Percentiles rank a stretch among this genome's conserved stretches.
Conservation (phyloP, 2,329 filamentous ascomycete genomes). For the Pseudocercospora crystallina region DNA sequence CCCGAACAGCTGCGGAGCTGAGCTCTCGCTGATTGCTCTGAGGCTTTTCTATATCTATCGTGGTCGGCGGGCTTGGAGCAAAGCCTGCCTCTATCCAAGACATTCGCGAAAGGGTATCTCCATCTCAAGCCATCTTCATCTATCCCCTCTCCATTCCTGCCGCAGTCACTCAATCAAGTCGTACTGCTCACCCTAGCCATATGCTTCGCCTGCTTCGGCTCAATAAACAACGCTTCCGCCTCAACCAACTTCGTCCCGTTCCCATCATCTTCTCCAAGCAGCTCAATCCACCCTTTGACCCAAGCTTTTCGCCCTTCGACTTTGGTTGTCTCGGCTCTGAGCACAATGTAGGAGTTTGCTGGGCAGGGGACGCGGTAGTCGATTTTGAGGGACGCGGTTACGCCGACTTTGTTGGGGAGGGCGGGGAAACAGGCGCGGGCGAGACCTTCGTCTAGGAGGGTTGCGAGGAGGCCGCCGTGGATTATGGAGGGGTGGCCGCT, state of each 20-base stretch:
- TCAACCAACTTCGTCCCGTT: constrained; percentile 70
- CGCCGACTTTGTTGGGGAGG: constrained; percentile 77
- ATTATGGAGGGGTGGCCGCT: constrained; percentile 85
- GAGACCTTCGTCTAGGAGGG: constrained; percentile 85
- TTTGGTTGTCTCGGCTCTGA: constrained; percentile 76
- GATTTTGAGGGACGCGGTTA: constrained; percentile 81
- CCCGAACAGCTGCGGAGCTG: too few relatives aligned
- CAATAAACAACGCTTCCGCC: constrained; percentile 83
- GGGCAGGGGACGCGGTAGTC: constrained; percentile 81
- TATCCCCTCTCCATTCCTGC: too few relatives aligned
- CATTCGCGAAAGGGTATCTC: too few relatives aligned
- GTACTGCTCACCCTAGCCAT: constrained; percentile 36
- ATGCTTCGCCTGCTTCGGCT: constrained; percentile 74
- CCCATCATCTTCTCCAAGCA: constrained; percentile 58
- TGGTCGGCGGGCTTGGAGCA: too few relatives aligned
- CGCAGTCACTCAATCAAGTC: constrained; percentile 3
- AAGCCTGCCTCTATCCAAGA: too few relatives aligned
- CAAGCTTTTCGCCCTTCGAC: constrained; percentile 93
- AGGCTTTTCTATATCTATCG: too few relatives aligned
- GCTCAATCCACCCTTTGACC: constrained; percentile 85
- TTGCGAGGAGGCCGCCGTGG: constrained; percentile 89
- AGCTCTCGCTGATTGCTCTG: too few relatives aligned
- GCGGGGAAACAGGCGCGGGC: constrained; percentile 85
- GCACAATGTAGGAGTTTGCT: constrained; percentile 72
- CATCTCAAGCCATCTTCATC: not conserved